Base-by-base conservation (phyloP, 169 alveolate species). In the Haemoproteus tartakovskyi region DNA sequence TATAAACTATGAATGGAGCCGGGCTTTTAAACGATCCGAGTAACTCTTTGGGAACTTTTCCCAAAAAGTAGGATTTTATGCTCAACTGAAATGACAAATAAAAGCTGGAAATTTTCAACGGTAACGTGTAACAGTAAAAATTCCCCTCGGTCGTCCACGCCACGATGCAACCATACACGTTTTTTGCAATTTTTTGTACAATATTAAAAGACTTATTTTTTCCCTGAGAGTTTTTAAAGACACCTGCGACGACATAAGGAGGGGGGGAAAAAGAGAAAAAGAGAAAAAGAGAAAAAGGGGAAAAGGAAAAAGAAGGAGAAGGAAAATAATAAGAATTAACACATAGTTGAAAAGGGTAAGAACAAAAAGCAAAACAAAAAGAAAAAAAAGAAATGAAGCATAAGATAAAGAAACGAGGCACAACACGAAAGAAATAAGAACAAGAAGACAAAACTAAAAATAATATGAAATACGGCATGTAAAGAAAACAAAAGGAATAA, bases 121-220 rank as follows among this genome's bases (percentile, higher is more conserved):
- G 84, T 9, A 74, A 30, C 0, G 62, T 56, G 19, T 74, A 74
- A 6, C 78, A 29, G 24, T 74, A 74, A 19, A 74, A 74, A 60
- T 45, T 74, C 4, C 84, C 84, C 24, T 74, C 84, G 16, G 74
- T 74, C 0, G 84, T 74, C 84, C 84, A 74, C 1, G 84, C 84
- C 6, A 74, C 33, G n/a, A 74, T 38, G 1, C 48, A 74, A 2
- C 62, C 84, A 38, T 56, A 74, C 2, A 45, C 18, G 19, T 74
- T 74, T 18, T 74, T 74, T 0, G 78, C 30, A 8, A 74, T 2
- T 11, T 50, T 74, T 33, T 74, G 84, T 78, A 74, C 57, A 36
- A 74, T 18, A 24, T 74, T 48, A 24, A 43, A 74, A 0, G 84
- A 74, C 16, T 46, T 74, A 9, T 18, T 45, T 43, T 45, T 67